Evolutionary conservation across 148 eudicot species (phyloP), one percentile per base, ranked within the genome.

Genomic region (Beta vulgaris): DNA sequence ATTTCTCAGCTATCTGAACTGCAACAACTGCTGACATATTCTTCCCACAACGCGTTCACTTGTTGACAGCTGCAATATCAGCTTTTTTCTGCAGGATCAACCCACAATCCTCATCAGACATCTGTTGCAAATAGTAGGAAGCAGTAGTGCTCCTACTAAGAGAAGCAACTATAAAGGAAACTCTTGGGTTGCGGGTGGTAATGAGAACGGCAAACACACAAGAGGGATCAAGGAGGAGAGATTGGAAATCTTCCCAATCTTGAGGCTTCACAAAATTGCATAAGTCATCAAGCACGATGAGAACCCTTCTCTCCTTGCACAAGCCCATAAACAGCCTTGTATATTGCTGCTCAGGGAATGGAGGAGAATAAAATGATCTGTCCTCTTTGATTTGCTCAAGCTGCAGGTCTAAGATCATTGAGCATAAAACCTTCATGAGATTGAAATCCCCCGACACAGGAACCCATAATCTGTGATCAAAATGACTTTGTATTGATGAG

Each of bases 281-380:
- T 29, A 78, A 26, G 54, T 78, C 76, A 14, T 78, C 81, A 14
- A 78, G 42, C 46, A 78, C 76, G 6, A 78, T 40, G 4, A 78
- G 57, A 18, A 78, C 46, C 37, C 67, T 57, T 55, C 13, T 65
- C 3, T 34, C 66, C 36, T 39, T 43, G 25, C 66, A 72, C 8
- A 72, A n/a, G 3, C 25, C 59, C 21, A 54, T 66, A 49, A 77
- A 61, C 21, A 40, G n/a, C 6, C 28, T 26, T 26, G 61, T 55
- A 26, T 16, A 70, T 25, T 35, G 61, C 21, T 69, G 58, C 23
- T 49, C 69, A 6, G 31, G 25, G 7, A 21, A 9, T 18, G 26
- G 40, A 8, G 4, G 60, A 25, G 29, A 29, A 3, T 7, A 7
- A 32, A 8, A 46, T 18, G 25, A 35, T 13, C 18, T 28, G 46